phyloP scores from a whole-genome alignment of 805 yeast species.

The Metschnikowia corniflorae region DNA sequence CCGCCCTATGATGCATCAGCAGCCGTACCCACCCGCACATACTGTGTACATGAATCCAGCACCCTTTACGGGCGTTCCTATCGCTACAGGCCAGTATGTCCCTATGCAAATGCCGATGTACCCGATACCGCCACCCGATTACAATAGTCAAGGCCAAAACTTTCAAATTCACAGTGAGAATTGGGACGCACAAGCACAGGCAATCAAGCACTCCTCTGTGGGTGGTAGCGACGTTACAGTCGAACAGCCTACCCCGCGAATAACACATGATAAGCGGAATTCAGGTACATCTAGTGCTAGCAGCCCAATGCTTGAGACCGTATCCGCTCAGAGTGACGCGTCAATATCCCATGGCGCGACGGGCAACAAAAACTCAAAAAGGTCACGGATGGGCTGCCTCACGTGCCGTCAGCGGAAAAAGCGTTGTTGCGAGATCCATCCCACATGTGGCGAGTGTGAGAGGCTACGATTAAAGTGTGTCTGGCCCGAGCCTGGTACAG shows the following conservation, averaged over 20 bases:
- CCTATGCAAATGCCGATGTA: slow-evolving; percentile 13
- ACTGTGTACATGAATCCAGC: neutral
- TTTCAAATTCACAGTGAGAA: slow-evolving; percentile 14
- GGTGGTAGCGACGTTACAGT: no score
- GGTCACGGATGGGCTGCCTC: slow-evolving; percentile 71
- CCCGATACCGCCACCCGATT: slow-evolving; percentile 9
- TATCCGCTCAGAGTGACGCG: no score
- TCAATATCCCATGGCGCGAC: no score
- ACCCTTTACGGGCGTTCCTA: neutral
- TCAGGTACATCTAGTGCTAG: no score
- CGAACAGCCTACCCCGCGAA: no score
- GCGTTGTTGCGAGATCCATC: slow-evolving; percentile 70
- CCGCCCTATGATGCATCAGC: slow-evolving; percentile 7
- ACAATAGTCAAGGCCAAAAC: slow-evolving; percentile 6
- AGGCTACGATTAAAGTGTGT: slow-evolving; percentile 60
- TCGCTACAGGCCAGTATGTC: slow-evolving; percentile 1
- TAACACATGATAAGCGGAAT: no score
- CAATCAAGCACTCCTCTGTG: no score
- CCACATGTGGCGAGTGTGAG: slow-evolving; percentile 64
- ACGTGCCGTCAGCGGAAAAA: slow-evolving; percentile 78
- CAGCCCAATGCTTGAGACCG: no score
- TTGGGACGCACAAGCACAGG: slow-evolving; percentile 12
- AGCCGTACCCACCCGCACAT: slow-evolving; percentile 4
- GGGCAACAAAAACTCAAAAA: slow-evolving; percentile 31
- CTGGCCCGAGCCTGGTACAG: slow-evolving; percentile 74